Percentiles rank a stretch among this genome's conserved stretches.
Conservation (phyloP, 164 flowering plant genomes). For the Magnolia officinalis region DNA sequence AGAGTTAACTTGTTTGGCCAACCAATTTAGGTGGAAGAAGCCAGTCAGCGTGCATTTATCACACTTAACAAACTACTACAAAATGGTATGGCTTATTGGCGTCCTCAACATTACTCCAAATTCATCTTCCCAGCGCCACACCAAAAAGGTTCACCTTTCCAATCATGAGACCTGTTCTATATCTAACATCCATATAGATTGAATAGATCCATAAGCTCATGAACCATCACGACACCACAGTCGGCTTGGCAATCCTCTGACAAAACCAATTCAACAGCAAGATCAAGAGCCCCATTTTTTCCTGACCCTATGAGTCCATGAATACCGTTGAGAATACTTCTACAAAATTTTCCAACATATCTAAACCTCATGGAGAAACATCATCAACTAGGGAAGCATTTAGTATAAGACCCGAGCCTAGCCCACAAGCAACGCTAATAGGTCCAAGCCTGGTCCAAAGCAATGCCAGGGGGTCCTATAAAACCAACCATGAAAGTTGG, state of each 20-base stretch:
- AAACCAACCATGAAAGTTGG: background rate
- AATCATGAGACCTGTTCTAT: background rate
- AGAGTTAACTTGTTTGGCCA: too few species aligned
- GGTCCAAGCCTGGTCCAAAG: background rate
- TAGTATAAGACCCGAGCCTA: too few species aligned
- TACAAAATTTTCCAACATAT: background rate
- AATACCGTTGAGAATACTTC: background rate
- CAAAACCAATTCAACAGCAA: background rate
- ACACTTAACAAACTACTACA: too few species aligned
- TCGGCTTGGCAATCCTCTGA: background rate
- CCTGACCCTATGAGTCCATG: background rate
- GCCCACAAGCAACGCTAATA: too few species aligned
- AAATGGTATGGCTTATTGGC: too few species aligned
- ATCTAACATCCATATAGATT: background rate
- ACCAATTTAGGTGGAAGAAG: too few species aligned
- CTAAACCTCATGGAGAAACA: background rate
- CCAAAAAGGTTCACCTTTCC: too few species aligned
- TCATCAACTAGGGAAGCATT: too few species aligned
- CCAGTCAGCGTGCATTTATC: too few species aligned
- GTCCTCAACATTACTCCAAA: too few species aligned
- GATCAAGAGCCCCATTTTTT: background rate
- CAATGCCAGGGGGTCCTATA: background rate
- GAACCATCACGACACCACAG: background rate
- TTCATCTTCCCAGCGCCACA: too few species aligned
- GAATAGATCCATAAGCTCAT: background rate